Conservation (phyloP, 148 eudicot genomes). For the Fagopyrum homotropicum region DNA sequence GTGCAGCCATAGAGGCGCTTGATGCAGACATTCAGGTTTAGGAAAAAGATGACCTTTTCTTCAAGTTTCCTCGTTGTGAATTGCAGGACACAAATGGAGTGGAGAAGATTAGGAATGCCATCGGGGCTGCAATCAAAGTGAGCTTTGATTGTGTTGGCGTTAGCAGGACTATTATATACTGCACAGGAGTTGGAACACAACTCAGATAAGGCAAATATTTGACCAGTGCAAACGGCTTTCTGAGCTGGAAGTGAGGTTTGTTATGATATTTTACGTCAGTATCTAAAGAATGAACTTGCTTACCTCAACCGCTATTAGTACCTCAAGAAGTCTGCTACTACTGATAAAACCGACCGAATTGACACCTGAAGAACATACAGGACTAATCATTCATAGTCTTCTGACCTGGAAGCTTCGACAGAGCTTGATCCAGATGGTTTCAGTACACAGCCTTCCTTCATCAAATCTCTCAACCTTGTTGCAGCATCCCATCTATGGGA, state of each 20-base stretch:
- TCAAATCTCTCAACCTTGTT: constrained; percentile 17
- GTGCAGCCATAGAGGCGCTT: background rate
- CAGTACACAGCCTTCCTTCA: constrained; percentile 16
- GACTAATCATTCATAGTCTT: background rate
- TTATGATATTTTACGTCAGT: background rate
- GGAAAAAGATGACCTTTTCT: background rate
- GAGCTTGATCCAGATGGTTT: constrained; percentile 25
- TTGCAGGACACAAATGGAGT: background rate
- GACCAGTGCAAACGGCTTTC: constrained; percentile 87
- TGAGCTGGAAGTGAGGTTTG: background rate
- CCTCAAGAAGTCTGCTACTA: background rate
- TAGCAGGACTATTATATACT: constrained; percentile 76
- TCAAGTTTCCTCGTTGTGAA: background rate
- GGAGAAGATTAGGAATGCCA: background rate
- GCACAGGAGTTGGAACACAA: too few species aligned
- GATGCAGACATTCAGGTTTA: background rate
- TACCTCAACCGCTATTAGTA: background rate
- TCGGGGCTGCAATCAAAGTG: constrained; percentile 16
- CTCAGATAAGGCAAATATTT: too few species aligned
- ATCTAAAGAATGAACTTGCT: background rate
- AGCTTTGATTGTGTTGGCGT: constrained; percentile 85
- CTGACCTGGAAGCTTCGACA: constrained; percentile 17
- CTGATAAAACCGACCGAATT: too few species aligned
- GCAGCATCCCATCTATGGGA: constrained; percentile 19
- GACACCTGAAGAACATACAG: background rate